Conservation (phyloP, 1,139 yeast genomes). For the Scheffersomyces illinoinensis region DNA sequence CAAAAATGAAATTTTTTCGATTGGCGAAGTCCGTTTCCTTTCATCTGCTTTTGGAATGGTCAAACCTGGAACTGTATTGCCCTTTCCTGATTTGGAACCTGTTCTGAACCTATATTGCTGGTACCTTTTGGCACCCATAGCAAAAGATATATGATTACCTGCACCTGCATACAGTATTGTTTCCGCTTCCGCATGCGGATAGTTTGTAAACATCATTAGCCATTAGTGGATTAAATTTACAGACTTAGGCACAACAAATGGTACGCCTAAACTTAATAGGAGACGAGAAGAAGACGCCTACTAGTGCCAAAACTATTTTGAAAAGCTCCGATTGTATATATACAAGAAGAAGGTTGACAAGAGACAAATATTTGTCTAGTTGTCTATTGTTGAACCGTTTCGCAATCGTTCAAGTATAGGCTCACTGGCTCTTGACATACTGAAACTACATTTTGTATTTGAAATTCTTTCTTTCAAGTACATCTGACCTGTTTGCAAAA, state of each 20-base stretch:
- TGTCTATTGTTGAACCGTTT: neutral
- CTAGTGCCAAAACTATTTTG: neutral
- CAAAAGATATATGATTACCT: neutral
- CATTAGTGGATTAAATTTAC: neutral
- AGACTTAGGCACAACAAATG: neutral
- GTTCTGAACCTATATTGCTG: neutral
- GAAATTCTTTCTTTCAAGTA: neutral
- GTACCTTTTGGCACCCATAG: neutral
- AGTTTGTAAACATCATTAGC: conserved; percentile 1
- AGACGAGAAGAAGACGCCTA: neutral
- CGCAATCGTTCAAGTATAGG: neutral
- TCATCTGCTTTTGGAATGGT: neutral
- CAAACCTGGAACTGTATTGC: neutral
- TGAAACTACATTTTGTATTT: neutral
- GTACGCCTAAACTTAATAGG: neutral
- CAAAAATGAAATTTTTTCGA: neutral
- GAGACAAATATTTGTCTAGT: neutral
- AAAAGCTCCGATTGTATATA: neutral
- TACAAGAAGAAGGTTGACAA: neutral
- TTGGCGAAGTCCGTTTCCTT: neutral
- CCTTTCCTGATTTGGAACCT: neutral
- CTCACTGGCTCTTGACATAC: neutral
- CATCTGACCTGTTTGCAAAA: neutral
- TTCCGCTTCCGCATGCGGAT: neutral
- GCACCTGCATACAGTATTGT: neutral